Evolutionary conservation across 345 rosid species (phyloP).

Genomic region (Bruguiera parviflora): DNA sequence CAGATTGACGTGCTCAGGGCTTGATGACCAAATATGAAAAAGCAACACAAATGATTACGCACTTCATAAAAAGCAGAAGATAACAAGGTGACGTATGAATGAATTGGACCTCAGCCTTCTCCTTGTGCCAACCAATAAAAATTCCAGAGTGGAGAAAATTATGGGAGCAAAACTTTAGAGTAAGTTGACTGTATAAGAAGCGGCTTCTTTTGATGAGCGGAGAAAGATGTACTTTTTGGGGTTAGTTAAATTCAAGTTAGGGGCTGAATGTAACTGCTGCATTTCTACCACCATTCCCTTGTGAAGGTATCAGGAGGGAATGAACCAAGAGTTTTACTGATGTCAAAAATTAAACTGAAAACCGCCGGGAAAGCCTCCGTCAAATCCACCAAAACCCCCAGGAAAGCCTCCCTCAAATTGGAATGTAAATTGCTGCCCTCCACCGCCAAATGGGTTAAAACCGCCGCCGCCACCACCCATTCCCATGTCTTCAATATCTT

Average conservation of each 20-base stretch:
- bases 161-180: slow-evolving; percentile 10
- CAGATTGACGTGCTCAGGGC: no score
- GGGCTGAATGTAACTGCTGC: background rate
- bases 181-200: background rate
- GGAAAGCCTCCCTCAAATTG: slow-evolving; percentile 92
- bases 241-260: slow-evolving; percentile 14
- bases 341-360: slow-evolving; percentile 63
- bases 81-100: background rate
- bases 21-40: no score
- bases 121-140: slow-evolving; percentile 10
- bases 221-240: slow-evolving; percentile 10
- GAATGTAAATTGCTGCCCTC: slow-evolving; percentile 75
- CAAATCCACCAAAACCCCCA: slow-evolving; percentile 67
- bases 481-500: slow-evolving; percentile 86
- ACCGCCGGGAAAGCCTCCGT: slow-evolving; percentile 62
- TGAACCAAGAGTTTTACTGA: background rate
- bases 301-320: background rate
- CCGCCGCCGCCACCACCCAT: slow-evolving; percentile 69
- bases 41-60: no score
- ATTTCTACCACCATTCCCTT: background rate
- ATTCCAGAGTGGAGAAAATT: slow-evolving; percentile 2
- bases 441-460: slow-evolving; percentile 80
- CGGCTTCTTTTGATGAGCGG: background rate
- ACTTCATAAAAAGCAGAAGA: background rate
- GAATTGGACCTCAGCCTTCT: slow-evolving; percentile 6